Conservation (phyloP, 495 filamentous ascomycete species). For the Acidomyces sp. region DNA sequence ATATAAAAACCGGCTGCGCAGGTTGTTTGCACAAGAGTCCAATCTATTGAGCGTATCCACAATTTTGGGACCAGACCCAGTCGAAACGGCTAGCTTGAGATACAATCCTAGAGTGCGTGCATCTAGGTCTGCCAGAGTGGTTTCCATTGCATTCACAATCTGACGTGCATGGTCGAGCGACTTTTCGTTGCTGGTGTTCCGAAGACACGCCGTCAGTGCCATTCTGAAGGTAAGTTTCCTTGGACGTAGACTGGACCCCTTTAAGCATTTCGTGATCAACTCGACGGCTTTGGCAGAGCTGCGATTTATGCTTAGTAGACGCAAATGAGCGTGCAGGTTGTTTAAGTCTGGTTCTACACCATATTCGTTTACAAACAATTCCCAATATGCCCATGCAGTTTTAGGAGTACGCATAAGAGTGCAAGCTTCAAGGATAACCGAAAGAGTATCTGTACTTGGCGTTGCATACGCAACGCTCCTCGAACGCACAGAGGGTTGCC, state of each 20-base stretch:
- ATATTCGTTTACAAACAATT: constrained; percentile 44
- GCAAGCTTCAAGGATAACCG: constrained; percentile 52
- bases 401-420: constrained; percentile 36
- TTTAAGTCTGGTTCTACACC: constrained; percentile 52
- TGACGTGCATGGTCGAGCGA: constrained; percentile 26
- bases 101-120: constrained; percentile 27
- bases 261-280: constrained; percentile 38
- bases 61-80: constrained; percentile 8
- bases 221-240: constrained; percentile 49
- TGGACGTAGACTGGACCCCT: constrained; percentile 28
- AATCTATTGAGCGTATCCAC: constrained; percentile 10
- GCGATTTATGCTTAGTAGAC: constrained; percentile 49
- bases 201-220: constrained; percentile 52
- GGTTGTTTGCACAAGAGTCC: constrained; percentile 8
- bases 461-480: constrained; percentile 31
- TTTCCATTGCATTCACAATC: constrained; percentile 24
- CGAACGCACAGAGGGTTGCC: constrained; percentile 1
- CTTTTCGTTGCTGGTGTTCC: constrained; percentile 57
- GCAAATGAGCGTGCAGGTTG: constrained; percentile 54
- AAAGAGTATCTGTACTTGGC: constrained; percentile 56
- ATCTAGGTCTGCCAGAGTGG: constrained; percentile 30
- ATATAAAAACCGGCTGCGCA: constrained; percentile 8
- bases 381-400: constrained; percentile 56
- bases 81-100: constrained; percentile 26
- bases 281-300: constrained; percentile 42